Evolutionary conservation across 768 basidiomycete genomes (phyloP).

Genomic region (Lentinula guzmanii): DNA sequence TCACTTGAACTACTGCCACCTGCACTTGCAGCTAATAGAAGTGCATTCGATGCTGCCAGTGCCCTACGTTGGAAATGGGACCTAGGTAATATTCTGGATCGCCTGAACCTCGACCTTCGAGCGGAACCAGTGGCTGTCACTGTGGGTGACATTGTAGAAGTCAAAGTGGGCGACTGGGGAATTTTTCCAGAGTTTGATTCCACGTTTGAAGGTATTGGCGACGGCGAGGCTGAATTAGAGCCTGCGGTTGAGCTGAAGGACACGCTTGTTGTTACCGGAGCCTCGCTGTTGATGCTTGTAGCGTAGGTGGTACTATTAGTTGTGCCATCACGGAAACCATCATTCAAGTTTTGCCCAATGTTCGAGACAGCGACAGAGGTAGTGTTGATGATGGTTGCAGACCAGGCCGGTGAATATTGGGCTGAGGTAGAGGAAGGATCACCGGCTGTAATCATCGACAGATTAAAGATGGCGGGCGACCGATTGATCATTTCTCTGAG

Average conservation of each 20-base stretch:
- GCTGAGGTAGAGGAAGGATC: not conserved
- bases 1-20: not conserved
- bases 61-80: not conserved
- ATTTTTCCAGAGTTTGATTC: not conserved
- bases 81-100: not conserved
- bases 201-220: not conserved
- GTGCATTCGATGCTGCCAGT: not conserved
- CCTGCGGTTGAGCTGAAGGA: not conserved
- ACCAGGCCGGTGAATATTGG: not conserved
- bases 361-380: not conserved
- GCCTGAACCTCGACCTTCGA: not conserved
- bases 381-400: constrained; percentile 4
- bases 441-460: constrained; percentile 2
- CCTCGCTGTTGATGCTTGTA: constrained; percentile 4
- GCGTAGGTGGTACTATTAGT: not conserved
- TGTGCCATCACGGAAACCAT: not conserved
- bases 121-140: not conserved
- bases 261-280: not conserved
- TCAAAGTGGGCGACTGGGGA: not conserved
- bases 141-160: constrained; percentile 2
- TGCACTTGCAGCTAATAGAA: not conserved
- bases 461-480: constrained; percentile 1
- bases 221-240: not conserved
- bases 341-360: not conserved
- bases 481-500: not conserved